Conservation (phyloP, 1,139 yeast genomes). For the Kodamaea alishanica region DNA sequence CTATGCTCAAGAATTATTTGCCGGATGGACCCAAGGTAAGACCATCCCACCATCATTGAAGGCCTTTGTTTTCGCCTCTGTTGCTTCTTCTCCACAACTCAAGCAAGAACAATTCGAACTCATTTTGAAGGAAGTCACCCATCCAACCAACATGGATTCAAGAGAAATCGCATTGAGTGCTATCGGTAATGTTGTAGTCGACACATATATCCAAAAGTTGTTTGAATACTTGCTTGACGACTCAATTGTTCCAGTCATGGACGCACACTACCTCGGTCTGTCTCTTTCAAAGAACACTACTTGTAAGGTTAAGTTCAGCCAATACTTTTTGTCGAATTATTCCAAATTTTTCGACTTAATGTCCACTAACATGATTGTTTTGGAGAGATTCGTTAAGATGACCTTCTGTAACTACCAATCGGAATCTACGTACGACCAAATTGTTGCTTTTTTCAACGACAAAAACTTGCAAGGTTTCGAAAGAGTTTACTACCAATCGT, state of each 20-base stretch:
- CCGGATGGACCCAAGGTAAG: conserved; percentile 30
- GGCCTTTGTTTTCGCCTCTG: conserved; percentile 49
- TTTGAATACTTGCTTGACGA: conserved; percentile 40
- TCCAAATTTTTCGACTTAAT: conserved; percentile 41
- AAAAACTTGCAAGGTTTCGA: conserved; percentile 61
- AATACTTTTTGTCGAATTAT: conserved; percentile 54
- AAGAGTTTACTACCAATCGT: conserved; percentile 52
- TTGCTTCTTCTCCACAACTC: conserved; percentile 41
- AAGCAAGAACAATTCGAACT: conserved; percentile 43
- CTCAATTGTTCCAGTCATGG: conserved; percentile 61
- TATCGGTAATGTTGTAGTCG: conserved; percentile 52
- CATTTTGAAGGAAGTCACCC: conserved; percentile 46
- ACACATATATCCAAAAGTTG: conserved; percentile 33
- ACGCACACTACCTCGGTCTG: conserved; percentile 55
- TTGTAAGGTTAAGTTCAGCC: conserved; percentile 53
- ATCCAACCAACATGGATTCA: conserved; percentile 63
- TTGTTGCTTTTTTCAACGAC: conserved; percentile 48
- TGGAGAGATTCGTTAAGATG: conserved; percentile 60
- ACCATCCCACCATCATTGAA: conserved; percentile 54
- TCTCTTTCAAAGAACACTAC: conserved; percentile 50
- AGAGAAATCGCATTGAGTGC: conserved; percentile 63
- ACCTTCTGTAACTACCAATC: conserved; percentile 50
- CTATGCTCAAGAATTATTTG: conserved; percentile 43
- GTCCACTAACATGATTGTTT: conserved; percentile 55
- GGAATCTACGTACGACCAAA: conserved; percentile 38